Conservation (phyloP, 768 basidiomycete species). For the Kondoa subrosea region DNA sequence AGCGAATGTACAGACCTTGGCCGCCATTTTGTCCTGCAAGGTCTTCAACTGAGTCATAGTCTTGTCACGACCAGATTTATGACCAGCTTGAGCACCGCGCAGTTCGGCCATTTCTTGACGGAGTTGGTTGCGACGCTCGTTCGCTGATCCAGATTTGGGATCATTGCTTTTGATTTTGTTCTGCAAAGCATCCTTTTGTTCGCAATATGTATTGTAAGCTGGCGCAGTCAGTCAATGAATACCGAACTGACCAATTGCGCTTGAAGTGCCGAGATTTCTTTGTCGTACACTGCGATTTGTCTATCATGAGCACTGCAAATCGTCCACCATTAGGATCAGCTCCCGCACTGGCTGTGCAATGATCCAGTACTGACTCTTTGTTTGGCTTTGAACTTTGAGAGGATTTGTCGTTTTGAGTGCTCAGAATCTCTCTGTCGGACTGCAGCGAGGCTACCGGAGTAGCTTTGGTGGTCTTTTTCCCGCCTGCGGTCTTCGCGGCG, state of each 20-base stretch:
- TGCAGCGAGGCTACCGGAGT: neutral
- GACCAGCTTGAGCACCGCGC: constrained; percentile 57
- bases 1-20: constrained; percentile 46
- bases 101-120: constrained; percentile 65
- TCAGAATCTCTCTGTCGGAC: neutral
- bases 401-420: neutral
- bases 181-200: constrained; percentile 45
- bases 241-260: neutral
- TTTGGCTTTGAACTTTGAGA: neutral
- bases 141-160: constrained; percentile 43
- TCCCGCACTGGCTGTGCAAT: neutral
- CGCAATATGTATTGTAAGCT: neutral
- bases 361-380: neutral
- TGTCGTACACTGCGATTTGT: neutral
- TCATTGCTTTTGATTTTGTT: constrained; percentile 55
- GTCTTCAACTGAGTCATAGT: constrained; percentile 60
- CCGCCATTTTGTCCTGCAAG: constrained; percentile 57
- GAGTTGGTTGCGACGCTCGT: constrained; percentile 55
- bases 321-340: neutral
- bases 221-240: neutral
- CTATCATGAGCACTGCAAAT: neutral
- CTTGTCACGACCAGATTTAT: constrained; percentile 54
- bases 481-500: neutral
- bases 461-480: neutral
- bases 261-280: neutral